A percentile compares a stretch with the other conserved stretches of the same genome.
phyloP scores from a whole-genome alignment of 371 early-diverging fungal species.

The Quaeritorhiza haematococci region DNA sequence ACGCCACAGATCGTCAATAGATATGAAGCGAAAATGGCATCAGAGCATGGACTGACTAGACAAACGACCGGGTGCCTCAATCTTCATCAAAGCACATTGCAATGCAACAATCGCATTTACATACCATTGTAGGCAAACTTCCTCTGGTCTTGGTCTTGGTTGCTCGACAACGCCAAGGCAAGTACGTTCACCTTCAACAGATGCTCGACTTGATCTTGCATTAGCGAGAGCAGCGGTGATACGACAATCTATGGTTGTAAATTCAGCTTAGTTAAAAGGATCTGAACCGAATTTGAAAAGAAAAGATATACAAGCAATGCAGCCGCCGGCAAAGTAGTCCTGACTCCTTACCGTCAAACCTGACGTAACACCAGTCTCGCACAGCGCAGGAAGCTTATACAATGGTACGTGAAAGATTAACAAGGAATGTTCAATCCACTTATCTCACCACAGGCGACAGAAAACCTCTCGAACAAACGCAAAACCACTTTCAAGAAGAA shows the following conservation, averaged over 20 bases:
- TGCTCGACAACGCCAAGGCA: conserved; percentile 72
- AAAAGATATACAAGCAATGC: neutral
- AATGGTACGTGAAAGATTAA: neutral
- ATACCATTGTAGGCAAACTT: conserved; percentile 50
- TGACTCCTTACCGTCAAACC: conserved; percentile 78
- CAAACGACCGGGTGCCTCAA: no score
- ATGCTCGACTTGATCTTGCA: conserved; percentile 94
- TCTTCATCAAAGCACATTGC: no score
- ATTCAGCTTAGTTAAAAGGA: neutral
- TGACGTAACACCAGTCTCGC: conserved; percentile 51
- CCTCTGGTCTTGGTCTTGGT: conserved; percentile 45
- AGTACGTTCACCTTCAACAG: conserved; percentile 73
- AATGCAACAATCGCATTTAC: no score
- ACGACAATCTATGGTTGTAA: conserved; percentile 66
- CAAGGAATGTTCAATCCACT: neutral
- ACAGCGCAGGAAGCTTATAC: conserved; percentile 74
- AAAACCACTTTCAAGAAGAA: no score
- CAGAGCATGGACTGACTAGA: no score
- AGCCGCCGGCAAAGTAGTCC: no score
- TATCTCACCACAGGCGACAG: neutral
- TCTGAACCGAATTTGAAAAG: neutral
- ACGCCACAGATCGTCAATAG: no score
- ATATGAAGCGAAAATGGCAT: no score
- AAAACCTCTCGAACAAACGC: no score
- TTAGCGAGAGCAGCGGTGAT: conserved; percentile 94